Conservation (phyloP, 2,329 filamentous ascomycete species). For the Fusarium sp. region DNA sequence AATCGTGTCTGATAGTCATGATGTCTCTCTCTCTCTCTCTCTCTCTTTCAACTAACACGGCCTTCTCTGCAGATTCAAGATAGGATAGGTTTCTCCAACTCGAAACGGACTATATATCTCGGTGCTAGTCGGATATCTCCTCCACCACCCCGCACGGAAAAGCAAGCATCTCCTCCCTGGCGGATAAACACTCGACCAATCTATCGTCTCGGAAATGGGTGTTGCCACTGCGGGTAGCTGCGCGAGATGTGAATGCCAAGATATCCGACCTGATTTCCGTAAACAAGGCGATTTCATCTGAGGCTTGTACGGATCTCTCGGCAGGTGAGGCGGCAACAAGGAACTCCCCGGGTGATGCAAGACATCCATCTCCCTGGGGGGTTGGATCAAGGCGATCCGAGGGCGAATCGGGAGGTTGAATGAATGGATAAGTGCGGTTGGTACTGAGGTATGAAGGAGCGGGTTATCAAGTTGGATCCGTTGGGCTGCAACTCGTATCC, state of each 20-base stretch:
- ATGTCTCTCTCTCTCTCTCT: too few relatives aligned
- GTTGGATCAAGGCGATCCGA: neutral
- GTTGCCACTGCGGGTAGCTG: neutral
- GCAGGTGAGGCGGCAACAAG: neutral
- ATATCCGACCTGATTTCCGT: slow-evolving; percentile 22
- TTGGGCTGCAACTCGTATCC: too few relatives aligned
- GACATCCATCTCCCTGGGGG: neutral
- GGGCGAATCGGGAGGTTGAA: neutral
- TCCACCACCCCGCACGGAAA: slow-evolving; percentile 18
- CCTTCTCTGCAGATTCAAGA: neutral
- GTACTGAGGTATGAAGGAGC: too few relatives aligned
- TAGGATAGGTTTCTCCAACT: neutral
- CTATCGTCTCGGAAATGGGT: neutral
- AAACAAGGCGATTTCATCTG: neutral
- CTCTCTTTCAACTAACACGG: neutral
- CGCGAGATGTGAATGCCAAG: neutral
- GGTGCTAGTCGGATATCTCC: slow-evolving; percentile 7
- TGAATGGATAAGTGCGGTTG: neutral
- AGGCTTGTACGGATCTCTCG: neutral
- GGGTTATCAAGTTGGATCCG: too few relatives aligned
- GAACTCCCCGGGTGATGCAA: neutral
- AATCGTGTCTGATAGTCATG: slow-evolving; percentile 41
- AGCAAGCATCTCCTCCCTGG: slow-evolving; percentile 12
- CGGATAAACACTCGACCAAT: slow-evolving; percentile 10
- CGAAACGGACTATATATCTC: slow-evolving; percentile 8